Base-by-base conservation (phyloP, 306 rosid species). In the Quercus dentata region DNA sequence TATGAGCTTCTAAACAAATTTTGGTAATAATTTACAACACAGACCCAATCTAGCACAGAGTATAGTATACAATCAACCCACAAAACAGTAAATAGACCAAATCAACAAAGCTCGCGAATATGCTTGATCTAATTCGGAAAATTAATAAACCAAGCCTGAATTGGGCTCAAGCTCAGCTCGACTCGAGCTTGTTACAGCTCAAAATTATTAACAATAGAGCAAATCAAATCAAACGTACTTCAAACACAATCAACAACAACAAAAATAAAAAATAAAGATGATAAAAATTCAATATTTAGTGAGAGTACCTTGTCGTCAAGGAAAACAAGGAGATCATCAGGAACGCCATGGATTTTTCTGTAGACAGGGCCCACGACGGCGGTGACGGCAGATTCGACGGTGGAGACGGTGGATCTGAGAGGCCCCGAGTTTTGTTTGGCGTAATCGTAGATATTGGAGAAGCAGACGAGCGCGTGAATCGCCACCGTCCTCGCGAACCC, bases 371-470 rank as follows among this genome's bases (percentile, higher is more conserved):
- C 84, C 1, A 91, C 76, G 76, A 89, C 87, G 12, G 83, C 35
- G 83, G 88, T 87, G 33, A 84, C 92, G 7, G 91, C 80, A 2
- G 81, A 76, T 83, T 95, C 98, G 65, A 83, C 91, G 4, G 87
- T 85, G 70, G 82, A 86, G 44, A 90, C 92, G 2, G 90, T 46
- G 33, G 95, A 86, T 88, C 94, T 83, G 81, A 92, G 57, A 80
- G 95, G 85, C 18, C 97, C 96, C 0, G 92, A 90, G 67, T 91
- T 92, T 64, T 79, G 85, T 84, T 92, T 95, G 14, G 94, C 92
- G 65, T 85, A 95, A 25, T 80, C 91, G 75, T 90, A 92, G 49
- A 95, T 85, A 84, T 77, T 83, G 69, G 88, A 86, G 19, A 83
- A 81, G 64, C 86, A 79, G 20, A 76, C 79, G 64, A 80, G 80